phyloP scores from a whole-genome alignment of 1,284 basidiomycete species.

The Ustilago tritici region DNA sequence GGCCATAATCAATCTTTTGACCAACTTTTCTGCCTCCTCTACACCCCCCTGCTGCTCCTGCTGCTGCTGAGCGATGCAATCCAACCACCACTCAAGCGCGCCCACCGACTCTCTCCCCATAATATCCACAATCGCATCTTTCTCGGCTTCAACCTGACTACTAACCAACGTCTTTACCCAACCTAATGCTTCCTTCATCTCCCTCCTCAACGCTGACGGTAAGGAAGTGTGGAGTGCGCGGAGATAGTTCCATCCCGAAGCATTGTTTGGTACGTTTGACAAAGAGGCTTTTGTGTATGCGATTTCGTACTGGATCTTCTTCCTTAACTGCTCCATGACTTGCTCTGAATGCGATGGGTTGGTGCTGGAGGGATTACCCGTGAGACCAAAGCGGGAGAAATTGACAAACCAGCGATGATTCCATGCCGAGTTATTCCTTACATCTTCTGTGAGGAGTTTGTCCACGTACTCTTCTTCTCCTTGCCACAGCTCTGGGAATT shows the following conservation, averaged over 20 bases:
- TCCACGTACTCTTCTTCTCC: slow-evolving; percentile 84
- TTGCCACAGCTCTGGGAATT: slow-evolving; percentile 75
- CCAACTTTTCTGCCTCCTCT: slow-evolving; percentile 26
- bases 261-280: slow-evolving; percentile 57
- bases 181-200: background rate
- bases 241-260: slow-evolving; percentile 64
- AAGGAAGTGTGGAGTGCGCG: slow-evolving; percentile 43
- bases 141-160: slow-evolving; percentile 29
- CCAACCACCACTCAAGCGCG: slow-evolving; percentile 64
- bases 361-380: slow-evolving; percentile 5
- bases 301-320: slow-evolving; percentile 29
- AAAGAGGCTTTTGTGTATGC: slow-evolving; percentile 47
- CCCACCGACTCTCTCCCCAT: slow-evolving; percentile 29
- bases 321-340: slow-evolving; percentile 33
- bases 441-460: slow-evolving; percentile 79
- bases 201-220: background rate
- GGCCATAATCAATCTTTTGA: slow-evolving; percentile 37
- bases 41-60: background rate
- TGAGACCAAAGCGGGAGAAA: slow-evolving; percentile 71
- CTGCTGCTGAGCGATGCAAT: slow-evolving; percentile 21
- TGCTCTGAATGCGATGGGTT: background rate
- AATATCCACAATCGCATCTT: slow-evolving; percentile 41
- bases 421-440: slow-evolving; percentile 98
- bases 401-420: slow-evolving; percentile 94
- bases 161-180: slow-evolving; percentile 34